phyloP scores from a whole-genome alignment of 1,284 basidiomycete species.

The Ceraceosorus bombacis region DNA sequence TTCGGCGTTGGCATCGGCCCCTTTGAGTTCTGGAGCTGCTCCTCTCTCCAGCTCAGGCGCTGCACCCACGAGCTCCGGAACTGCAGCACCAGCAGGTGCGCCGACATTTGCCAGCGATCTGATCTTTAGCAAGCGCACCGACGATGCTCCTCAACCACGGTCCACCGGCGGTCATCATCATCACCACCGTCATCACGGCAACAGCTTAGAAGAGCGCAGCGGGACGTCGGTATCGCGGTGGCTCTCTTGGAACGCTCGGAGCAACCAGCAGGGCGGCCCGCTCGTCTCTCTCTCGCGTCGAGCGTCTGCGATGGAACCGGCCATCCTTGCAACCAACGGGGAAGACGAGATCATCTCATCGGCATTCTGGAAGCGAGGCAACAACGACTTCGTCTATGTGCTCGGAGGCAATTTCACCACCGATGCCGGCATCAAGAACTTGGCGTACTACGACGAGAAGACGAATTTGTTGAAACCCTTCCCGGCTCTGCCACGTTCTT shows the following conservation, averaged over 20 bases:
- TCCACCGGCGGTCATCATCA: not conserved
- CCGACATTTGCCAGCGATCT: too few species aligned
- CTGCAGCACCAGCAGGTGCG: too few species aligned
- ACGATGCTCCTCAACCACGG: not conserved
- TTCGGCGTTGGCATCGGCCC: not conserved
- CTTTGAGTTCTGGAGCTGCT: not conserved
- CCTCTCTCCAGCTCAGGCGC: not conserved
- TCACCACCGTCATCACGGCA: too few species aligned
- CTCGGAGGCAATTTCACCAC: slow-evolving; percentile 86
- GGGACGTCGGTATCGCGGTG: not conserved
- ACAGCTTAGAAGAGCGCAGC: too few species aligned
- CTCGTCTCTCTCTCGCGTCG: slow-evolving; percentile 19
- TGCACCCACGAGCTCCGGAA: not conserved
- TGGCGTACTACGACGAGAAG: slow-evolving; percentile 67
- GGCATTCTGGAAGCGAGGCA: slow-evolving; percentile 76
- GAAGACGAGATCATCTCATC: slow-evolving; percentile 78
- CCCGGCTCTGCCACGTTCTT: slow-evolving; percentile 23
- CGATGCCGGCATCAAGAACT: slow-evolving; percentile 53
- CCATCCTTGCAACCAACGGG: slow-evolving; percentile 54
- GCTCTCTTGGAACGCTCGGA: not conserved
- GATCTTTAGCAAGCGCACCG: too few species aligned
- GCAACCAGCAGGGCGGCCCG: not conserved
- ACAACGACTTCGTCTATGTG: slow-evolving; percentile 56
- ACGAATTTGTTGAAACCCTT: slow-evolving; percentile 56
- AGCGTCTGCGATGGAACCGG: slow-evolving; percentile 29